Conservation (phyloP, 106 monocot genomes). For the Platanthera guangdongensis region DNA sequence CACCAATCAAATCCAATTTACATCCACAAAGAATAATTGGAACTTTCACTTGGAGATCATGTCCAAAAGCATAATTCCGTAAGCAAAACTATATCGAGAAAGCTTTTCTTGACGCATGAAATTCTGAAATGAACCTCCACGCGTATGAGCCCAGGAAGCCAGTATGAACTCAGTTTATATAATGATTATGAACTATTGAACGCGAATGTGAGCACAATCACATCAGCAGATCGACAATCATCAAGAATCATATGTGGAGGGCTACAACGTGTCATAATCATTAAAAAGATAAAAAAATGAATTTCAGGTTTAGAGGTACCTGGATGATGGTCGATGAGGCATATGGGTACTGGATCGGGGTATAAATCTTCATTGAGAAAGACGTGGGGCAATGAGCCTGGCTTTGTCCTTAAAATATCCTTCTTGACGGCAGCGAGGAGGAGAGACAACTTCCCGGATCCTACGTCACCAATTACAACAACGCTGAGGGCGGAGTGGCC, state of each 20-base stretch:
- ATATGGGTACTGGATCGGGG: conserved; percentile 87
- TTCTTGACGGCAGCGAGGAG: conserved; percentile 74
- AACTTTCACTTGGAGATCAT: conserved; percentile 53
- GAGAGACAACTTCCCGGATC: conserved; percentile 85
- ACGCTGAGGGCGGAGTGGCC: conserved; percentile 68
- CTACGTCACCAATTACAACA: conserved; percentile 66
- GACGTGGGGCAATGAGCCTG: conserved; percentile 60
- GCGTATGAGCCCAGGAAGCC: conserved; percentile 86
- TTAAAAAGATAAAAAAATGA: neutral
- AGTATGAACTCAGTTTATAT: conserved; percentile 76
- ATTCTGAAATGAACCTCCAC: conserved; percentile 31
- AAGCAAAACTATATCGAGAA: neutral
- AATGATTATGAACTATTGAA: conserved; percentile 80
- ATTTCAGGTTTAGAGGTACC: conserved; percentile 5
- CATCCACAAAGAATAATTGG: conserved; percentile 89
- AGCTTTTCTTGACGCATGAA: neutral
- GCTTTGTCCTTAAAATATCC: conserved; percentile 61
- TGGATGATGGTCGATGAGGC: conserved; percentile 82
- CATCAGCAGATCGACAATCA: conserved; percentile 66
- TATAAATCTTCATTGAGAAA: conserved; percentile 79
- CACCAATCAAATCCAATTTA: conserved; percentile 82
- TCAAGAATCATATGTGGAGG: conserved; percentile 54
- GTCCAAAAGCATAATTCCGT: neutral
- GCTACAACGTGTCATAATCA: conserved; percentile 19
- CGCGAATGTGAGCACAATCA: conserved; percentile 78